Conservation (phyloP, 2,329 filamentous ascomycete genomes). For the Xylaria sp. region DNA sequence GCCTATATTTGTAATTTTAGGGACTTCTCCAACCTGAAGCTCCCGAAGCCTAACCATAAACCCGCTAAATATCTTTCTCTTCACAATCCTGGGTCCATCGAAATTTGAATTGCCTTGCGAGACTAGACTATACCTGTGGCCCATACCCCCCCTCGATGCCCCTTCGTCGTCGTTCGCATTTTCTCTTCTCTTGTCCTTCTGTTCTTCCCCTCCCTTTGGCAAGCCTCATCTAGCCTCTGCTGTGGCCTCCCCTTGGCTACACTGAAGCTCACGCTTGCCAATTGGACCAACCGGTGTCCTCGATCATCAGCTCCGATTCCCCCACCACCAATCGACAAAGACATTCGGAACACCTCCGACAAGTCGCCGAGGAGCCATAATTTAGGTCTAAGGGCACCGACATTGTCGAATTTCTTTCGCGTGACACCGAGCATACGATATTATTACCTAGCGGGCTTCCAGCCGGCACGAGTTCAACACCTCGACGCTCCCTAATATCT, state of each 20-base stretch:
- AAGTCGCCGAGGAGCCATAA: slow-evolving; percentile 12
- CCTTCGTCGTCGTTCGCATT: slow-evolving; percentile 1
- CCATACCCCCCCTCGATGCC: not conserved
- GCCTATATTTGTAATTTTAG: slow-evolving; percentile 25
- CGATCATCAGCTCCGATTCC: slow-evolving; percentile 15
- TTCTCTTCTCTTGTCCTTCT: not conserved
- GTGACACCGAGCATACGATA: not conserved
- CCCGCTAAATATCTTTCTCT: slow-evolving; percentile 40
- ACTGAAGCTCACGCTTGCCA: slow-evolving; percentile 6
- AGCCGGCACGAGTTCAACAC: slow-evolving; percentile 21
- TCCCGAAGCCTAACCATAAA: slow-evolving; percentile 19
- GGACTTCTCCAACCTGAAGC: not conserved
- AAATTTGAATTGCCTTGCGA: slow-evolving; percentile 20
- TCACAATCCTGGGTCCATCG: slow-evolving; percentile 30
- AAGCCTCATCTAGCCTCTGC: not conserved
- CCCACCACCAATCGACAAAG: slow-evolving; percentile 4
- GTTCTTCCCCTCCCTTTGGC: not conserved
- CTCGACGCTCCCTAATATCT: not conserved
- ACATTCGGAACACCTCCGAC: slow-evolving; percentile 3
- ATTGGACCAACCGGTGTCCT: slow-evolving; percentile 14
- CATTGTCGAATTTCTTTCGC: not conserved
- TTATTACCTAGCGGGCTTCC: not conserved
- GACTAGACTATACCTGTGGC: too few relatives aligned
- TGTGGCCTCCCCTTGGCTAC: slow-evolving; percentile 1
- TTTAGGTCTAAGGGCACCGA: not conserved